Base-by-base conservation (phyloP, 768 basidiomycete species). In the Fistulinella prunicolor region DNA sequence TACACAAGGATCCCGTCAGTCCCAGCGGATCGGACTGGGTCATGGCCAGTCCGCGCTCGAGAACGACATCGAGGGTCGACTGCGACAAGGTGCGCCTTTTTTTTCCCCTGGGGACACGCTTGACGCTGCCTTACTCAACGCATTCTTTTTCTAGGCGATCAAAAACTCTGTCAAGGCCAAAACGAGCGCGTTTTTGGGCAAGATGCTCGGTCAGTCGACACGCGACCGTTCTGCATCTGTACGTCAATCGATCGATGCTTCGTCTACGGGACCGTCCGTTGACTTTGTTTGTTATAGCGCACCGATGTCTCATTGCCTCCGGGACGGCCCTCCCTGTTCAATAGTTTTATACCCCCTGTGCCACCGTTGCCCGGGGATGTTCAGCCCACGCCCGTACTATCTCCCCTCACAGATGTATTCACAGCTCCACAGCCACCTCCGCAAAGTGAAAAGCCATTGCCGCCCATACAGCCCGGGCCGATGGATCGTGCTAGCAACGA, bases 181-280 rank as follows among this genome's bases (percentile, higher is more conserved):
- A 64, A 88, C 87, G n/a, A 86, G 79, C 58, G 86, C 86, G 38
- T 83, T 92, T 62, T 73, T 86, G 54, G 87, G 86, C 3, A 89
- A 83, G 67, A 85, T 92, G 82, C 68, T 85, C 32, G 86, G 87
- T 4, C 78, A 83, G 56, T 74, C 76, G 26, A 74, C 80, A 24
- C 76, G 86, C 41, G 86, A 89, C 63, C 80, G 85, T 67, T 82
- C 82, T 44, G 87, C 89, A 67, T 82, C 81, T 45, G 86, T 89
- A 67, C 63, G 77, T 65, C 53, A 42, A 37, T 30, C 9, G 7
- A 20, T 52, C 20, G 8, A 17, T 28, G 2, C 49, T 22, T 45
- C 46, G 32, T 40, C 22, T 47, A 52, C 40, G 46, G 43, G 26
- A 8, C 42, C 40, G 45, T 42, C 30, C 52, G 38, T 55, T 56